These are phyloP conservation scores for Kodamaea hsintzibuensis DNA, from an alignment of 805 yeast species.

Conservation along the genomic window DNA sequence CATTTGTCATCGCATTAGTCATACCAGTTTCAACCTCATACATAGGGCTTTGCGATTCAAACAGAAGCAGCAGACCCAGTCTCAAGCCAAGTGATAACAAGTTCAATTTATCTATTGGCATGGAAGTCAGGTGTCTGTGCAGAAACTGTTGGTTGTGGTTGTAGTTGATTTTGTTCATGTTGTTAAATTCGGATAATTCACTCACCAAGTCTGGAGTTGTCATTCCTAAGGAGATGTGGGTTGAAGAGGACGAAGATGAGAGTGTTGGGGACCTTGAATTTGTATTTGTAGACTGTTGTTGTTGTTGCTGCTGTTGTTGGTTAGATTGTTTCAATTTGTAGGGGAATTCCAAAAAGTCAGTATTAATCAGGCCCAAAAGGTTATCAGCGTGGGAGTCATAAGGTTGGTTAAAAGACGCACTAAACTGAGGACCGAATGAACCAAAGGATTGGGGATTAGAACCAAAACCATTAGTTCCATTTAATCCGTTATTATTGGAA, in stretches of 20 bases:
- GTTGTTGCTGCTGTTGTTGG: not conserved
- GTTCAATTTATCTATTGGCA: slow-evolving; percentile 15
- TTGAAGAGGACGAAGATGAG: slow-evolving; percentile 10
- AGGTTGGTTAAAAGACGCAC: not conserved
- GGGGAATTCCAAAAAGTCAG: slow-evolving; percentile 1
- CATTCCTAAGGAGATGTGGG: slow-evolving; percentile 9
- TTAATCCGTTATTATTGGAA: not conserved
- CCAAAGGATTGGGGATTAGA: not conserved
- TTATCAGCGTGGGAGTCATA: not conserved
- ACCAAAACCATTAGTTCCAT: not conserved
- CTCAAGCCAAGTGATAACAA: slow-evolving; percentile 10
- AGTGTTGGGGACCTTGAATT: slow-evolving; percentile 9
- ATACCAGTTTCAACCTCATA: not conserved
- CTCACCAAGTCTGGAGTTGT: slow-evolving; percentile 10
- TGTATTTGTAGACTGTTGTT: not conserved
- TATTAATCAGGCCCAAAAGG: not conserved
- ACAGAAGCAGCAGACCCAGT: slow-evolving; percentile 11
- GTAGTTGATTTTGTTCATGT: slow-evolving; percentile 3
- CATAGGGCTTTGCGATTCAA: slow-evolving; percentile 10
- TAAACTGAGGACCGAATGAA: not conserved
- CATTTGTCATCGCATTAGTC: not conserved
- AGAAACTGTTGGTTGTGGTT: slow-evolving; percentile 9
- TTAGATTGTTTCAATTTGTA: not conserved
- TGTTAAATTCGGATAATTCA: slow-evolving; percentile 4
- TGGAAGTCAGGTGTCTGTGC: slow-evolving; percentile 10